Conservation (phyloP, 2,329 filamentous ascomycete genomes). For the Aspergillus fumigatiaffinis region DNA sequence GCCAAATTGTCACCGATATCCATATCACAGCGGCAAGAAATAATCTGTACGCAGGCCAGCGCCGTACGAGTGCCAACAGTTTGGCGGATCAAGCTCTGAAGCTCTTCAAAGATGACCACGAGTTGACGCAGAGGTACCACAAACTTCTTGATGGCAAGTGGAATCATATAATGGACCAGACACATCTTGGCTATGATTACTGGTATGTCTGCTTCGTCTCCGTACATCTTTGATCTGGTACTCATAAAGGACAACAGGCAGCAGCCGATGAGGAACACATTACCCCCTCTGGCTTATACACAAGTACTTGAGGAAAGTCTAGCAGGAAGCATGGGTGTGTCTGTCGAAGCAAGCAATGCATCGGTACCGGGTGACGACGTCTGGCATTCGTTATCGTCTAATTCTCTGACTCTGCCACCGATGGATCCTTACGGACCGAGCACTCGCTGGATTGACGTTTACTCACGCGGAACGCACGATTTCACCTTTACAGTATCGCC, state of each 20-base stretch:
- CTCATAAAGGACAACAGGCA: constrained; percentile 51
- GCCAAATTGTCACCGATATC: constrained; percentile 54
- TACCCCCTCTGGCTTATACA: constrained; percentile 59
- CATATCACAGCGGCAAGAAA: constrained; percentile 51
- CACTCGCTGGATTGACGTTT: constrained; percentile 61
- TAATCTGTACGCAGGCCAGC: constrained; percentile 52
- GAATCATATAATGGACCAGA: constrained; percentile 59
- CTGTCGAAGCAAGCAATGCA: constrained; percentile 63
- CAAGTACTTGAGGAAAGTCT: constrained; percentile 56
- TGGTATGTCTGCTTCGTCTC: constrained; percentile 26
- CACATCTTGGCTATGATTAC: constrained; percentile 48
- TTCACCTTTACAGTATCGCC: constrained; percentile 53
- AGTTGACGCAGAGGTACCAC: constrained; percentile 56
- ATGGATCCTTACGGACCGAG: constrained; percentile 57
- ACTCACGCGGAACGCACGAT: constrained; percentile 52
- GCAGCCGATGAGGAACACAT: constrained; percentile 67
- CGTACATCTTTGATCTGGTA: constrained; percentile 24
- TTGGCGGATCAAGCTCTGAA: constrained; percentile 51
- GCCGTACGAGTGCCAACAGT: constrained; percentile 54
- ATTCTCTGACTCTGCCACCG: constrained; percentile 52
- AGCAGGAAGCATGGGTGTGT: constrained; percentile 60
- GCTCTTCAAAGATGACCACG: constrained; percentile 55
- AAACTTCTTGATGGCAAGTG: constrained; percentile 58
- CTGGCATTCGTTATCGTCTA: constrained; percentile 53
- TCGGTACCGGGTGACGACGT: constrained; percentile 64